A percentile compares a stretch with the other conserved stretches of the same genome.
Evolutionary conservation across 2,329 filamentous ascomycete species (phyloP).

Genomic region (Neofusicoccum ribis): DNA sequence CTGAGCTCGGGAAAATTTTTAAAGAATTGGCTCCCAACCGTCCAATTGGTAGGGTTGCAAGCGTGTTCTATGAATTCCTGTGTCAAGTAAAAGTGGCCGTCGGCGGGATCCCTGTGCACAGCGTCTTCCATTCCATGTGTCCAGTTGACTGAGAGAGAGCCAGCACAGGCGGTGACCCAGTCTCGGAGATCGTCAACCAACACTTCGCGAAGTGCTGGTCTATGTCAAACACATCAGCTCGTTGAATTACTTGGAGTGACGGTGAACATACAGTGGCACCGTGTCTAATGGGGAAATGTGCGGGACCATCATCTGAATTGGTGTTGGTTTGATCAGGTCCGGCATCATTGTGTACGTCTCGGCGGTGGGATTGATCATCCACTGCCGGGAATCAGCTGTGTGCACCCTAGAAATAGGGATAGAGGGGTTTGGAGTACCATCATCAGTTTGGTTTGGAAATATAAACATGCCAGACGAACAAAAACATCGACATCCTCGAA

Average conservation of each 20-base stretch:
- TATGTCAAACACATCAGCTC: background rate
- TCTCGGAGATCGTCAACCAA: constrained; percentile 14
- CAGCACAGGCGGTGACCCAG: constrained; percentile 13
- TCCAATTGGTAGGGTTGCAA: background rate
- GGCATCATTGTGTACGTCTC: constrained; percentile 18
- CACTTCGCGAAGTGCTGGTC: constrained; percentile 10
- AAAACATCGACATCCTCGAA: constrained; percentile 18
- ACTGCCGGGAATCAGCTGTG: constrained; percentile 4
- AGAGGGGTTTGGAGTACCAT: background rate
- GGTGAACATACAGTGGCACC: constrained; percentile 6
- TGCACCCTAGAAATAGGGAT: background rate
- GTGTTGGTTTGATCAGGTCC: constrained; percentile 16
- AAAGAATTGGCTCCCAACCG: background rate
- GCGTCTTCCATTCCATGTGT: constrained; percentile 6
- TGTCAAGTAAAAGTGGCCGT: constrained; percentile 8
- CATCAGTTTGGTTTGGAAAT: constrained; percentile 17
- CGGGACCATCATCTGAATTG: constrained; percentile 18
- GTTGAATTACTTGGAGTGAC: background rate
- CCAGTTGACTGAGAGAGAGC: constrained; percentile 15
- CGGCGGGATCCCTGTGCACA: constrained; percentile 2
- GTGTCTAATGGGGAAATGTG: constrained; percentile 14
- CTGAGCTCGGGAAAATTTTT: constrained; percentile 5
- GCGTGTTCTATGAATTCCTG: constrained; percentile 4
- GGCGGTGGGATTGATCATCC: constrained; percentile 18
- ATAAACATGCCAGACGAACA: constrained; percentile 15